Conservation (phyloP, 2,329 filamentous ascomycete genomes). For the Emericellopsis cladophorae region DNA sequence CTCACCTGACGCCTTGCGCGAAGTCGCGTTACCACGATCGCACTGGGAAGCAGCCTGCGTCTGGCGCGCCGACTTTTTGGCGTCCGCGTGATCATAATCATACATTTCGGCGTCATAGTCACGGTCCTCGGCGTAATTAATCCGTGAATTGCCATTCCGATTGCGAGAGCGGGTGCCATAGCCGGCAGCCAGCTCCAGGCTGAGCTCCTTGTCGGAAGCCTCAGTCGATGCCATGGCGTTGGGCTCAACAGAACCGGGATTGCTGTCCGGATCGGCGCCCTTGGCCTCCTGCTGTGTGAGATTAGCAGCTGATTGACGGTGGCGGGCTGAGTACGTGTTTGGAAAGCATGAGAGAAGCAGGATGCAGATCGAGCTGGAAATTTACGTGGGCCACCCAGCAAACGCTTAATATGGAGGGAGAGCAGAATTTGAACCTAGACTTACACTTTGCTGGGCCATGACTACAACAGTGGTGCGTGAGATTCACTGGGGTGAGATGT, state of each 20-base stretch:
- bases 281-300: constrained; percentile 17
- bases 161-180: constrained; percentile 95
- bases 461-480: constrained; percentile 15
- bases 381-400: background rate
- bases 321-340: background rate
- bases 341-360: background rate
- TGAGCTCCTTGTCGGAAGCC: constrained; percentile 33
- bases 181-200: constrained; percentile 44
- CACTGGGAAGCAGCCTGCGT: constrained; percentile 24
- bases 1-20: constrained; percentile 26
- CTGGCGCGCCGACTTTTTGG: constrained; percentile 45
- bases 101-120: constrained; percentile 80
- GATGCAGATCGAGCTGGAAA: too few relatives aligned
- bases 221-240: constrained; percentile 35
- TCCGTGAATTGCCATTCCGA: constrained; percentile 63
- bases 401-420: constrained; percentile 5
- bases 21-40: constrained; percentile 18
- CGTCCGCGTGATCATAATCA: constrained; percentile 49
- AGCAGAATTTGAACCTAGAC: constrained; percentile 15
- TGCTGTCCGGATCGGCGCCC: constrained; percentile 18
- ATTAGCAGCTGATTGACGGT: background rate
- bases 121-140: constrained; percentile 91
- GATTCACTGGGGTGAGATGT: constrained; percentile 19
- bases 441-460: constrained; percentile 27
- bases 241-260: constrained; percentile 25